Evolutionary conservation across 371 early-diverging fungal genomes (phyloP).

Genomic region (Chytridium lagenaria): DNA sequence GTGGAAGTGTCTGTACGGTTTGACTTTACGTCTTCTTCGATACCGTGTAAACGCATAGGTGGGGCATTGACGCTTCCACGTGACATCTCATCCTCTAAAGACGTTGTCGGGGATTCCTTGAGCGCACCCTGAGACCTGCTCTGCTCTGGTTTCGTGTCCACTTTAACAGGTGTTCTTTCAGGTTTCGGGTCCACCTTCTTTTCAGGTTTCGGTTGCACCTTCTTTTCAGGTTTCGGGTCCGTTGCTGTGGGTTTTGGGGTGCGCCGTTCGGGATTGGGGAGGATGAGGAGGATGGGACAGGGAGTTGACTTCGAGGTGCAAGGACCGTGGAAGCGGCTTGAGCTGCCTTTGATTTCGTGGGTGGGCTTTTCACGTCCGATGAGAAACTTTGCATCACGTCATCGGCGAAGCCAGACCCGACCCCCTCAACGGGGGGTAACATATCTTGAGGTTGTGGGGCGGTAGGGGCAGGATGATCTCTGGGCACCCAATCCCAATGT

Average conservation of each 20-base stretch:
- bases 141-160: too few relatives aligned
- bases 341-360: neutral
- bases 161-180: too few relatives aligned
- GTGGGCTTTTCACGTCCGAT: neutral
- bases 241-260: neutral
- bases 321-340: neutral
- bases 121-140: neutral
- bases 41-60: neutral
- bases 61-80: neutral
- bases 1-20: neutral
- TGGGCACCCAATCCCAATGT: conserved; percentile 13
- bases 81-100: neutral
- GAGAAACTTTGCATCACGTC: conserved; percentile 17
- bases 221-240: neutral
- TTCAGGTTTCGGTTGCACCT: neutral
- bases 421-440: conserved; percentile 7
- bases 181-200: neutral
- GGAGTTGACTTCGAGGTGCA: neutral
- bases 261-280: neutral
- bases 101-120: conserved; percentile 12
- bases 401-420: conserved; percentile 20
- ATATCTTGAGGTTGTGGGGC: neutral
- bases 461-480: neutral
- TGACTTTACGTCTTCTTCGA: neutral
- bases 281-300: conserved; percentile 17